Conservation (phyloP, 768 basidiomycete species). For the Tulasnella sp. region DNA sequence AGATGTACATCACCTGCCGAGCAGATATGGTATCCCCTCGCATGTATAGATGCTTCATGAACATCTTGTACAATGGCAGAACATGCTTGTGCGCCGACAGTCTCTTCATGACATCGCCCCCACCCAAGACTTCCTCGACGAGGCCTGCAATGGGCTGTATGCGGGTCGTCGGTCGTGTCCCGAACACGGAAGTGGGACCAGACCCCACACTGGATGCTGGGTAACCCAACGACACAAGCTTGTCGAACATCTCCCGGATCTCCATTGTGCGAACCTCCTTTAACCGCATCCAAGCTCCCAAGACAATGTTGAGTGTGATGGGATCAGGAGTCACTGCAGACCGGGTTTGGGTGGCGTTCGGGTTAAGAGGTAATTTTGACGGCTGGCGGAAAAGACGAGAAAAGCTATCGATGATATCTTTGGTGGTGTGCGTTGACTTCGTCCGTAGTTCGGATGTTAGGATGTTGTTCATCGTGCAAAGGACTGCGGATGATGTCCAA, state of each 20-base stretch:
- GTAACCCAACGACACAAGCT: slow-evolving; percentile 53
- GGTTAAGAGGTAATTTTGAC: slow-evolving; percentile 26
- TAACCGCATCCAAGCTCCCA: slow-evolving; percentile 55
- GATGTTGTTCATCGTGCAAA: slow-evolving; percentile 54
- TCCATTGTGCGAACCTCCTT: slow-evolving; percentile 37
- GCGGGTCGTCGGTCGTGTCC: slow-evolving; percentile 11
- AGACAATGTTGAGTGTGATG: slow-evolving; percentile 59
- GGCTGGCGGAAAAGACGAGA: neutral
- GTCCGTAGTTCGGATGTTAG: slow-evolving; percentile 39
- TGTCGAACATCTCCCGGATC: slow-evolving; percentile 56
- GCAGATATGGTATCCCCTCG: slow-evolving; percentile 46
- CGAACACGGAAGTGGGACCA: neutral
- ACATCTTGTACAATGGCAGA: slow-evolving; percentile 64
- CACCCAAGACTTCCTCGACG: neutral
- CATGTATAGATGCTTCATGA: slow-evolving; percentile 55
- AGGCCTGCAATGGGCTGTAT: neutral
- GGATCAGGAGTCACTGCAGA: slow-evolving; percentile 48
- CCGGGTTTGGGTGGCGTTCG: slow-evolving; percentile 39
- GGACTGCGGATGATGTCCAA: slow-evolving; percentile 35
- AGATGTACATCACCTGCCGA: slow-evolving; percentile 22
- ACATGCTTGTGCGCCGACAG: slow-evolving; percentile 53
- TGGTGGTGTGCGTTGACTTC: slow-evolving; percentile 33
- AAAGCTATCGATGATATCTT: slow-evolving; percentile 37
- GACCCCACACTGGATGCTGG: slow-evolving; percentile 29
- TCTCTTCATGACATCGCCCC: slow-evolving; percentile 26